These are phyloP conservation scores for Xylariaceae sp. DNA, from an alignment of 2,329 filamentous ascomycete species.

Conservation along the genomic window DNA sequence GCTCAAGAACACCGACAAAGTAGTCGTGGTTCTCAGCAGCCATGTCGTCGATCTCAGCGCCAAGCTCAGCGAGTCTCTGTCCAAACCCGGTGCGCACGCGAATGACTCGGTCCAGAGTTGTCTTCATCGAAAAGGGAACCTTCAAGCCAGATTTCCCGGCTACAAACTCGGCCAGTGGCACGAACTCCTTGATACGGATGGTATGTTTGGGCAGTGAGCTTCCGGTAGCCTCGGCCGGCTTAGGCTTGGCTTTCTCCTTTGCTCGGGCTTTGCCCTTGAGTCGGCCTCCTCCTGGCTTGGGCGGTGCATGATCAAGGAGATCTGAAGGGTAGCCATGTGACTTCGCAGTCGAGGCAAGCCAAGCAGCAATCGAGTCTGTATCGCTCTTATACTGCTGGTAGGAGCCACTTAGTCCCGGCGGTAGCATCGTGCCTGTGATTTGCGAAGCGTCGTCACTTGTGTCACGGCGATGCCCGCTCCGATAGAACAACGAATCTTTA, in stretches of 20 bases:
- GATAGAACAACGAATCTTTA: too few relatives aligned
- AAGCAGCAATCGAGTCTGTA: conserved; percentile 30
- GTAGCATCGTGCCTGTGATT: conserved; percentile 11
- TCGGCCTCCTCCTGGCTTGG: conserved; percentile 1
- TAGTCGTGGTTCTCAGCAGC: conserved; percentile 23
- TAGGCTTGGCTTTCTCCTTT: conserved; percentile 20
- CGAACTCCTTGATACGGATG: conserved; percentile 30
- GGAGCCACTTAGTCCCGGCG: conserved; percentile 16
- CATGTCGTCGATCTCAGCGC: conserved; percentile 6
- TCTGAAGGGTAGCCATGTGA: conserved; percentile 23
- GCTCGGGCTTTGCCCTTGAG: conserved; percentile 7
- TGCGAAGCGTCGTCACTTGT: too few relatives aligned
- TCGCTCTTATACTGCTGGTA: conserved; percentile 35
- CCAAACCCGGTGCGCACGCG: conserved; percentile 23
- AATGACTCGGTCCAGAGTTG: conserved; percentile 31
- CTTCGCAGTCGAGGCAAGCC: conserved; percentile 34
- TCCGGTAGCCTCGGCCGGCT: not conserved
- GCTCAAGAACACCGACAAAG: conserved; percentile 27
- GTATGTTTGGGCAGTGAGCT: conserved; percentile 23
- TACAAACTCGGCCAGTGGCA: conserved; percentile 30
- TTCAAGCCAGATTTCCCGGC: conserved; percentile 16
- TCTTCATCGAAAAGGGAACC: conserved; percentile 23
- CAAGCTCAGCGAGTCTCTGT: conserved; percentile 10
- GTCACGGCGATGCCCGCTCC: too few relatives aligned
- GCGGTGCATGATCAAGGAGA: conserved; percentile 3